Evolutionary conservation across 1,284 basidiomycete species (phyloP), one percentile per base, ranked within the genome.

Genomic region (Tilletia horrida): DNA sequence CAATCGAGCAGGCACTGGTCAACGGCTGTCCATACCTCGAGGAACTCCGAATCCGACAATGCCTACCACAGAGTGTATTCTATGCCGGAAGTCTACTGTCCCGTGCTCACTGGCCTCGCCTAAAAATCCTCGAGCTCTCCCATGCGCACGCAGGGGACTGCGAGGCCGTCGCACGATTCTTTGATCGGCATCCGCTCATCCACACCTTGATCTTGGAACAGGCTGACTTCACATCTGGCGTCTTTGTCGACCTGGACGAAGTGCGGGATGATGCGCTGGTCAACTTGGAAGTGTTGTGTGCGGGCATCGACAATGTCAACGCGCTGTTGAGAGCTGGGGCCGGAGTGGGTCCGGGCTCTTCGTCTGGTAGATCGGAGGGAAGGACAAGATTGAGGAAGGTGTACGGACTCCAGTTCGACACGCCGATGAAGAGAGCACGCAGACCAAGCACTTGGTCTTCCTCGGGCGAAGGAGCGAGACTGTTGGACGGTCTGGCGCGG

Each of bases 351-450:
- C 11, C 35, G 11, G 35, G 35, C 4, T 40, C 35, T 4, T 40
- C 35, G 11, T 6, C 35, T 40, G 47, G 47, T n/a, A 48, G 47
- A 48, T 21, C 23, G 45, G 14, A 11, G 31, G 35, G 35, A 40
- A 42, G 64, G 35, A 59, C 42, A 4, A 61, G 18, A 27, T 21
- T 67, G 7, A 14, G 48, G 13, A 43, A 43, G 16, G 25, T 67
- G 11, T 35, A 62, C 25, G 62, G 62, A 16, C 14, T 67, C n/a
- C 48, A 67, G 40, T 67, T 67, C 40, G 66, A 67, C 31, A 67
- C 66, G 21, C 48, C 43, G 14, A 67, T 63, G 61, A 25, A 44
- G 21, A 45, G 66, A 13, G 47, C 66, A n/a, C 23, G 42, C 1
- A 63, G 66, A 52, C 66, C 43, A 1, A 31, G 61, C 1, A 62